A percentile compares a stretch with the other conserved stretches of the same genome.
Conservation (phyloP, 2,329 filamentous ascomycete genomes). For the Hymenoscyphus infarciens region DNA sequence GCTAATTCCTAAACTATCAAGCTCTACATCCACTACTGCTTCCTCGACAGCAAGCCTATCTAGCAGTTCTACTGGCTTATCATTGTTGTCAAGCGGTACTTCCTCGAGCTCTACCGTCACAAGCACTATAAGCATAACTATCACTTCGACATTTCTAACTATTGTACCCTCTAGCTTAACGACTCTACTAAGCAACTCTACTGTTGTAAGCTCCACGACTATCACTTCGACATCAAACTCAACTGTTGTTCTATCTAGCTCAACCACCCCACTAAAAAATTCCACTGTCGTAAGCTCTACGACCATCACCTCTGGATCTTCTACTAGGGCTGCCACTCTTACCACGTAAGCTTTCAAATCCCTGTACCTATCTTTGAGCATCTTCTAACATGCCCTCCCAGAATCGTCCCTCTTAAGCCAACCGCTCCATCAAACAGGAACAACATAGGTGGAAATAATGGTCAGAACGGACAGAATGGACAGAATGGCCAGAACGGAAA, state of each 20-base stretch:
- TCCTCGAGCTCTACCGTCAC: not conserved
- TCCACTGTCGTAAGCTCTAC: conserved; percentile 1
- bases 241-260: not conserved
- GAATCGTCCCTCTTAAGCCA: conserved; percentile 15
- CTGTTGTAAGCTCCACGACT: not conserved
- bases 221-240: not conserved
- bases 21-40: conserved; percentile 32
- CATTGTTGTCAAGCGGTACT: conserved; percentile 13
- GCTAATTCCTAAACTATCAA: conserved; percentile 14
- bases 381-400: not conserved
- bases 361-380: not conserved
- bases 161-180: not conserved
- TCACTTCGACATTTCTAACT: not conserved
- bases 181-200: not conserved
- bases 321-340: not conserved
- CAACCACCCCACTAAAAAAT: conserved; percentile 18
- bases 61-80: not conserved
- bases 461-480: not conserved
- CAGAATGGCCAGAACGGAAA: not conserved
- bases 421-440: conserved; percentile 10
- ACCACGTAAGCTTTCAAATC: not conserved
- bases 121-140: not conserved
- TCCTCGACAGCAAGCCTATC: conserved; percentile 15
- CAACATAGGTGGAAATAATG: conserved; percentile 1
- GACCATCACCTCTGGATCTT: not conserved